Conservation (phyloP, 2,329 filamentous ascomycete species). For the Xylaria sp. region DNA sequence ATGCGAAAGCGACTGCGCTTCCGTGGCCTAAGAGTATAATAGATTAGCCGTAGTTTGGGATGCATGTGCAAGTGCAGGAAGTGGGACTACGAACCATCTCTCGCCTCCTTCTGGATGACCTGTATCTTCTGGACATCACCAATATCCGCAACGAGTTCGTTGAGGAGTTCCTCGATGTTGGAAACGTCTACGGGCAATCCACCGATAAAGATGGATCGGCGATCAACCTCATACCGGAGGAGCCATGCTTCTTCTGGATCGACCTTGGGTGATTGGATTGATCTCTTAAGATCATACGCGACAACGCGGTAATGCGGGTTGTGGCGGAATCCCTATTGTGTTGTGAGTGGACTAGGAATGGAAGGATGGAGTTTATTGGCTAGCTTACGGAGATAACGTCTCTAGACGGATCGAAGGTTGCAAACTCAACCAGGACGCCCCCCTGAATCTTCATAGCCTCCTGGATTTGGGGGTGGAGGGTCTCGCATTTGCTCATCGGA, state of each 20-base stretch:
- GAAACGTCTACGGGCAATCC: slow-evolving; percentile 32
- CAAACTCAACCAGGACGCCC: slow-evolving; percentile 52
- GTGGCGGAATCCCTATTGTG: slow-evolving; percentile 38
- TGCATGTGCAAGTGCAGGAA: not conserved
- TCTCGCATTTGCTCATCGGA: slow-evolving; percentile 44
- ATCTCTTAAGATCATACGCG: slow-evolving; percentile 39
- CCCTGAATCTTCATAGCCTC: slow-evolving; percentile 40
- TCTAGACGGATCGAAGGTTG: slow-evolving; percentile 53
- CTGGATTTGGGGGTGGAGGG: slow-evolving; percentile 39
- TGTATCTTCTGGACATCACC: slow-evolving; percentile 36
- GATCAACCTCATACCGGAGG: slow-evolving; percentile 38
- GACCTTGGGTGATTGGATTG: slow-evolving; percentile 19
- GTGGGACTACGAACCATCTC: slow-evolving; percentile 20
- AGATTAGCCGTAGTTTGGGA: slow-evolving; percentile 14
- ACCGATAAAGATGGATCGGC: slow-evolving; percentile 41
- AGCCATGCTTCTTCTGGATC: slow-evolving; percentile 37
- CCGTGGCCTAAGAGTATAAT: slow-evolving; percentile 20
- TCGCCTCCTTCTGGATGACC: slow-evolving; percentile 33
- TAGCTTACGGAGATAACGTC: slow-evolving; percentile 51
- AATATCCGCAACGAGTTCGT: slow-evolving; percentile 25
- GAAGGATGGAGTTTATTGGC: not conserved
- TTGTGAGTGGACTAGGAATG: slow-evolving; percentile 16
- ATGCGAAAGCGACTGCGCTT: slow-evolving; percentile 35
- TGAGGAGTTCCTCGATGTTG: slow-evolving; percentile 32
- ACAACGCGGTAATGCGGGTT: slow-evolving; percentile 37